Percentiles rank a stretch among this genome's conserved stretches.
These are phyloP conservation scores for Brettanomyces custersianus DNA, from an alignment of 805 yeast genomes.

Conservation along the genomic window DNA sequence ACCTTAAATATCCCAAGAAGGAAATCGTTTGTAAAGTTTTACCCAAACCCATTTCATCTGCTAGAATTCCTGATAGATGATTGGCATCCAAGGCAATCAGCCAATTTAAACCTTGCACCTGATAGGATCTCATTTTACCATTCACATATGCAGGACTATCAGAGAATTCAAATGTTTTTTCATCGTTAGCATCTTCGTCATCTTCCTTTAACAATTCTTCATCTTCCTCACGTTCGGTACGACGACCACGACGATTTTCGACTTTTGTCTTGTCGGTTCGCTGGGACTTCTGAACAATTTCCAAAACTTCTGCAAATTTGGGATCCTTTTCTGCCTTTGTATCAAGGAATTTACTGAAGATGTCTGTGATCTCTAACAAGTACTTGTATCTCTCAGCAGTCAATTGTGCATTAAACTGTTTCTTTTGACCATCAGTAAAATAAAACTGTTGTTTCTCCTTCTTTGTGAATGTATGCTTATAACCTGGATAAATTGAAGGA, in stretches of 20 bases:
- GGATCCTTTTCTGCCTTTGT: slow-evolving; percentile 57
- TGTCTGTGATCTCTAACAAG: slow-evolving; percentile 52
- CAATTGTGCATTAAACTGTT: slow-evolving; percentile 40
- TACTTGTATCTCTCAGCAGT: slow-evolving; percentile 63
- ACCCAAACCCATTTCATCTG: slow-evolving; percentile 84
- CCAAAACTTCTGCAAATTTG: slow-evolving; percentile 42
- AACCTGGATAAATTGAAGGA: slow-evolving; percentile 9
- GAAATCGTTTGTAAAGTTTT: slow-evolving; percentile 76
- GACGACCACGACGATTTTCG: slow-evolving; percentile 44
- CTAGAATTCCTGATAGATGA: slow-evolving; percentile 65
- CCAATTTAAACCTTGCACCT: slow-evolving; percentile 78
- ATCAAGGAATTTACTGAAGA: slow-evolving; percentile 62
- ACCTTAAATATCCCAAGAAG: slow-evolving; percentile 63
- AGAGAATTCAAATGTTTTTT: slow-evolving; percentile 35
- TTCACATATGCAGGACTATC: slow-evolving; percentile 44
- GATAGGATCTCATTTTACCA: slow-evolving; percentile 64
- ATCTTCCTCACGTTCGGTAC: slow-evolving; percentile 73
- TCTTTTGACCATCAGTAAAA: slow-evolving; percentile 25
- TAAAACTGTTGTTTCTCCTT: slow-evolving; percentile 16
- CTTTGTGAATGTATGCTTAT: slow-evolving; percentile 4
- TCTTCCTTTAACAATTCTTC: slow-evolving; percentile 57
- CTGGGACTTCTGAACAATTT: slow-evolving; percentile 22
- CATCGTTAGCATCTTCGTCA: slow-evolving; percentile 26
- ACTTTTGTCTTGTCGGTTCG: slow-evolving; percentile 6
- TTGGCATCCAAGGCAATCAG: slow-evolving; percentile 58